Conservation (phyloP, 306 rosid genomes). For the Clitoria ternatea region DNA sequence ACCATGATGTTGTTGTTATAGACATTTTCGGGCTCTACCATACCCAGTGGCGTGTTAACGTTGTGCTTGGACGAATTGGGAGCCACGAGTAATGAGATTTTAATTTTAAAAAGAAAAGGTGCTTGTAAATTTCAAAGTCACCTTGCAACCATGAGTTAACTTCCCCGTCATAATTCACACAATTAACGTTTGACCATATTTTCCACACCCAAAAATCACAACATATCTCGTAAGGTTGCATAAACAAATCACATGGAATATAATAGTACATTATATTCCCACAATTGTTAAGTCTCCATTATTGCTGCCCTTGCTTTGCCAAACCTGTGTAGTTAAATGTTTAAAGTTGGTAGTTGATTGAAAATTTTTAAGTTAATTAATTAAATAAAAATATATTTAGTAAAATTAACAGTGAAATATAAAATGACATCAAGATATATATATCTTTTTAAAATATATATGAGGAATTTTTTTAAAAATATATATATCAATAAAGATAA, state of each 20-base stretch:
- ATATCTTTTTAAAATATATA: too few species aligned
- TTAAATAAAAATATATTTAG: too few species aligned
- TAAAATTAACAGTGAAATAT: too few species aligned
- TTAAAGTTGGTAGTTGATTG: too few species aligned
- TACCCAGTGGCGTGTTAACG: not conserved
- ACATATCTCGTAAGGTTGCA: not conserved
- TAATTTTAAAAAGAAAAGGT: not conserved
- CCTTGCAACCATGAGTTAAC: slow-evolving; percentile 7
- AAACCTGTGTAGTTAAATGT: not conserved
- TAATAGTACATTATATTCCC: not conserved
- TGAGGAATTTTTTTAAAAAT: too few species aligned
- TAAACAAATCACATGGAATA: slow-evolving; percentile 6
- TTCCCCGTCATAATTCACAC: not conserved
- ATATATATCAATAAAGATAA: too few species aligned
- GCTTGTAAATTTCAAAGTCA: not conserved
- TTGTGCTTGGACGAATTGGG: too few species aligned
- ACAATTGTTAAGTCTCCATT: not conserved
- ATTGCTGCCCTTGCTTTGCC: not conserved
- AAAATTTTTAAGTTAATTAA: too few species aligned
- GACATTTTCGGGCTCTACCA: not conserved
- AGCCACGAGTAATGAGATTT: too few species aligned
- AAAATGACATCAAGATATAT: too few species aligned
- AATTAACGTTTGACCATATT: not conserved
- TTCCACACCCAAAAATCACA: not conserved
- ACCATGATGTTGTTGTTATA: not conserved